Evolutionary conservation across 106 monocot species (phyloP), one percentile per base, ranked within the genome.

Genomic region (Dendrobium officinale): DNA sequence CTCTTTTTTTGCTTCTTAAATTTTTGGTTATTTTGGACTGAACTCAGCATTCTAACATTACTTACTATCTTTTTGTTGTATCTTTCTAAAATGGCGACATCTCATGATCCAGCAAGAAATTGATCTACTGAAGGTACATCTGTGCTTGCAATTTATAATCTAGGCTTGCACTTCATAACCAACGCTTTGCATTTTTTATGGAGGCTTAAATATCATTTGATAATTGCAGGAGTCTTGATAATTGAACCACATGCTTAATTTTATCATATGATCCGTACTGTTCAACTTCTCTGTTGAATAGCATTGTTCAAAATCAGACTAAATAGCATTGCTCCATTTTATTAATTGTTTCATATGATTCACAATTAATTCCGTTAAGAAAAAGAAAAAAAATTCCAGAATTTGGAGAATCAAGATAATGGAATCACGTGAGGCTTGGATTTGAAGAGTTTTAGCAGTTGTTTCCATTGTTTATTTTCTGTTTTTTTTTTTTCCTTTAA

Each of bases 81-180:
- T 33, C 29, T 33, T 44, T 44, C 74, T 43, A 31, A n/a, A 8
- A 75, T 22, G 74, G 81, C 67, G 64, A 16, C 51, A 13, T 61
- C 77, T 82, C 67, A 24, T 68, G 24, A 56, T 82, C 54, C 89
- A 93, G 93, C 93, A 91, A 93, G 93, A 93, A 85, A 93, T 93
- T 79, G 93, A 93, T 89, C 84, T 93, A 9, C 79, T 93, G 26
- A 93, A 93, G 91, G 93, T 91, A 93, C 47, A 72, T 70, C 78
- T 77, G 70, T 29, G 18, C 43, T 75, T 75, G 19, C 43, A 42
- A 4, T 74, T 74, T 74, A 19, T 42, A 72, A 72, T 70, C 78
- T 77, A 75, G 17, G 18, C 43, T 75, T 75, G 19, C 43, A 42
- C 5, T 74, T 74, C 44, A 19, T 42, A 75, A 75, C 27, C 27